Percentiles rank a stretch among this genome's conserved stretches.
Conservation (phyloP, 805 yeast species). For the Candida boidinii region DNA sequence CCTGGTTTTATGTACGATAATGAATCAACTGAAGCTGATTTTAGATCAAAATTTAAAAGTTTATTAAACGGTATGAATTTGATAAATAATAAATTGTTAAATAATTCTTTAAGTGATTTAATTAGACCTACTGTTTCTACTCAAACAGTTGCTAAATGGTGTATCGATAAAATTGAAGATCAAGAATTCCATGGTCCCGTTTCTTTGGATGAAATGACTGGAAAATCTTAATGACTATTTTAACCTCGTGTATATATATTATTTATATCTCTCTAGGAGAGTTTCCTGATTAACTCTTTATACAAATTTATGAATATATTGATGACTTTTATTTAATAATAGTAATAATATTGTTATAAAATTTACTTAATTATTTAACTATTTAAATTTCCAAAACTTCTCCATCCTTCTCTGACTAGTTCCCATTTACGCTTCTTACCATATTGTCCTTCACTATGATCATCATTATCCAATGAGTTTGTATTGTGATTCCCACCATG, state of each 20-base stretch:
- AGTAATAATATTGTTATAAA: too few species aligned
- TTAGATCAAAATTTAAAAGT: conserved; percentile 33
- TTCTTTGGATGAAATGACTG: conserved; percentile 39
- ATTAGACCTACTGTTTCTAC: conserved; percentile 60
- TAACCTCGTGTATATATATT: too few species aligned
- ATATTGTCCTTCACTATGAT: conserved; percentile 2
- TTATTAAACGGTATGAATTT: conserved; percentile 34
- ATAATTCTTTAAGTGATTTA: conserved; percentile 35
- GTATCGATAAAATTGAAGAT: conserved; percentile 47
- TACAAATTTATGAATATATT: too few species aligned
- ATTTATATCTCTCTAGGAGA: too few species aligned
- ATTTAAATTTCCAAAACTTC: conserved; percentile 36
- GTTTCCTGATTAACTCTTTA: too few species aligned
- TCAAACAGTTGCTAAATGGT: conserved; percentile 55
- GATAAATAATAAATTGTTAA: conserved; percentile 33
- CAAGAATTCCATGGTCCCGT: conserved; percentile 48
- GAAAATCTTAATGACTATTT: too few species aligned
- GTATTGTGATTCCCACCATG: too few species aligned
- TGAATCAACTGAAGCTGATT: conserved; percentile 18
- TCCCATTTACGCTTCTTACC: conserved; percentile 34
- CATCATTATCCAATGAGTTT: conserved; percentile 28
- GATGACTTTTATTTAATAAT: too few species aligned
- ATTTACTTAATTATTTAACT: conserved; percentile 2
- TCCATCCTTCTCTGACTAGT: conserved; percentile 65
- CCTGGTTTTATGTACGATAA: conserved; percentile 83